Evolutionary conservation across 192 early-diverging fungal genomes (phyloP).

Genomic region (Gonapodya prolifera): DNA sequence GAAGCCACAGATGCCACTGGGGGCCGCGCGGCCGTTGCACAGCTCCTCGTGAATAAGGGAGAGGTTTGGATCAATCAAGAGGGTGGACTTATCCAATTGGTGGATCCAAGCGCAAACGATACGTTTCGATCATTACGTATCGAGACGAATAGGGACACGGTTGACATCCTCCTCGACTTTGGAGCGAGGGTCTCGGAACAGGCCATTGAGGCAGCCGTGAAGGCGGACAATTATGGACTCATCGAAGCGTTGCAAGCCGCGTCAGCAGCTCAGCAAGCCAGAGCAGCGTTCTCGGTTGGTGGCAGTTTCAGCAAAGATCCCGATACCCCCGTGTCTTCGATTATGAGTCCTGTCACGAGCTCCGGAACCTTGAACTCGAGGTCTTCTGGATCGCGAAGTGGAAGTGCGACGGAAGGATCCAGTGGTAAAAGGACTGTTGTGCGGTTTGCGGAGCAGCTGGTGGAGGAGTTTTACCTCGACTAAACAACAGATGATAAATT

Average conservation of each 20-base stretch:
- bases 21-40: background rate
- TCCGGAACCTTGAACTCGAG: background rate
- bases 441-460: background rate
- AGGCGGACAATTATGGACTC: background rate
- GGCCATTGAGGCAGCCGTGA: background rate
- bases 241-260: background rate
- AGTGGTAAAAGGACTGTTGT: background rate
- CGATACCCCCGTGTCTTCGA: background rate
- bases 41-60: background rate
- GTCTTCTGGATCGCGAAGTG: background rate
- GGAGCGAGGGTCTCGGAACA: background rate
- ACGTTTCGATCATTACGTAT: background rate
- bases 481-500: no score
- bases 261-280: background rate
- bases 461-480: no score
- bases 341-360: no score
- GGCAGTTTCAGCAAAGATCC: background rate
- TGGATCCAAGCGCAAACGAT: background rate
- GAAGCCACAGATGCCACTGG: background rate
- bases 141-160: background rate
- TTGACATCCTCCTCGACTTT: background rate
- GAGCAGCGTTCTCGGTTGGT: no score
- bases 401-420: background rate
- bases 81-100: background rate
- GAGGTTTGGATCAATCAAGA: background rate